These are phyloP conservation scores for Ceratocystis variospora DNA, from an alignment of 2,329 filamentous ascomycete genomes.

Conservation along the genomic window DNA sequence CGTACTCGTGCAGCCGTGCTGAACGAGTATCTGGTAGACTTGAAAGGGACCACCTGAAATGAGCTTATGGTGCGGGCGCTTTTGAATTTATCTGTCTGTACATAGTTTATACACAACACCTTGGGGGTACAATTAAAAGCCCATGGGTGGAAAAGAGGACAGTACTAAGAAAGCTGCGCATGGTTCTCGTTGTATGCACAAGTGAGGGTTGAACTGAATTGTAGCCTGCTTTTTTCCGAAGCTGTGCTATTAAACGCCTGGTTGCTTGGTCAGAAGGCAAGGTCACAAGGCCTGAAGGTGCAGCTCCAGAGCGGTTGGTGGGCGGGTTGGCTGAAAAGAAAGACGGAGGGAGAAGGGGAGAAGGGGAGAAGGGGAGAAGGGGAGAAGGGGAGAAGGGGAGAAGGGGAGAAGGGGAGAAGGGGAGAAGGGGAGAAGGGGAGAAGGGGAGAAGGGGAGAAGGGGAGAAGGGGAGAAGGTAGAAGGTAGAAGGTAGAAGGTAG, in stretches of 20 bases:
- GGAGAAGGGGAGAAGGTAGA: too few species aligned
- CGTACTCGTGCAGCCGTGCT: slow-evolving; percentile 45
- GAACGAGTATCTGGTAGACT: slow-evolving; percentile 34
- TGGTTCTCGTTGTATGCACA: neutral
- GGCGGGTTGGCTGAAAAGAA: neutral
- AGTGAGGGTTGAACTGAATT: neutral
- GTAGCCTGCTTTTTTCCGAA: neutral
- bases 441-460: too few species aligned
- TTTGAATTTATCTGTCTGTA: neutral
- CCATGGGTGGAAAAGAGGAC: neutral
- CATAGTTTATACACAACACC: too few species aligned
- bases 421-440: too few species aligned
- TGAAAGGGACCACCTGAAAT: slow-evolving; percentile 11
- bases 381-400: too few species aligned
- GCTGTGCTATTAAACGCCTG: too few species aligned
- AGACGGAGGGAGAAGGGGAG: neutral
- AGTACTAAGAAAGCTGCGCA: neutral
- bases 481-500: neutral
- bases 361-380: too few species aligned
- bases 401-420: too few species aligned
- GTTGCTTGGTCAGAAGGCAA: too few species aligned
- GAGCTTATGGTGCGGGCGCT: neutral
- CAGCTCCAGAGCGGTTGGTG: too few species aligned
- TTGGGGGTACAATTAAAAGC: too few species aligned
- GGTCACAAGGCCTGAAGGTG: neutral